Base-by-base conservation (phyloP, 2,329 filamentous ascomycete genomes). In the Microdochium nivale region DNA sequence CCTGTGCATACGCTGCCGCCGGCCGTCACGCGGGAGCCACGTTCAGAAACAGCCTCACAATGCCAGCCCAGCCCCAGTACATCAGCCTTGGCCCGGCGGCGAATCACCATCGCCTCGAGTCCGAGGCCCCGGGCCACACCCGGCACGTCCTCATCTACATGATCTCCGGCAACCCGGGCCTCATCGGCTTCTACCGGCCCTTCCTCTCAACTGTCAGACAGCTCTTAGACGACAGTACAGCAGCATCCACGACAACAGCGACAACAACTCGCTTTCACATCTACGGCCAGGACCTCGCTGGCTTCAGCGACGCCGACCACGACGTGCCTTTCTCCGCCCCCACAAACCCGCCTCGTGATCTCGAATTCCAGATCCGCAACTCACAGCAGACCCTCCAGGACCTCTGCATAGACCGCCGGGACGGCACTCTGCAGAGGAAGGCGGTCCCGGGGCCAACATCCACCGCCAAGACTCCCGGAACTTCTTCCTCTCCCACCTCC, bases 151-250 rank as follows among this genome's bases (percentile, higher is more conserved):
- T 90, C 49, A 70, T 91, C 58, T 90, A 83, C 70, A 86, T 88
- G 66, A 75, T 92, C 40, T 80, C 85, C 25, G 88, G 88, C 21
- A 92, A 92, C 57, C 88, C 88, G 4, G 88, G 88, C 4, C 73
- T 90, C 19, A 78, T 90, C 49, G 79, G 77, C 52, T 92, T 88
- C 74, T 92, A 92, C 67, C 70, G 69, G 52, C 74, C 79, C 35
- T 92, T 90, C 65, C 72, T 90, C 11, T 70, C 70, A 0, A 71
- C 75, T 14, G 69, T 90, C 2, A 73, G 81, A 47, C 63, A 67
- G 1, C 67, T 81, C 13, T 68, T 89, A 13, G 70, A 77, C 55
- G 65, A 66, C 24, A 5, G 16, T 14, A 8, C 8, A 7, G 16
- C 40, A 16, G n/a, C 7, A 13, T 66, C 65, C 5, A 21, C 53